Evolutionary conservation across 1,284 basidiomycete species (phyloP).

Genomic region (Leucoagaricus sp.): DNA sequence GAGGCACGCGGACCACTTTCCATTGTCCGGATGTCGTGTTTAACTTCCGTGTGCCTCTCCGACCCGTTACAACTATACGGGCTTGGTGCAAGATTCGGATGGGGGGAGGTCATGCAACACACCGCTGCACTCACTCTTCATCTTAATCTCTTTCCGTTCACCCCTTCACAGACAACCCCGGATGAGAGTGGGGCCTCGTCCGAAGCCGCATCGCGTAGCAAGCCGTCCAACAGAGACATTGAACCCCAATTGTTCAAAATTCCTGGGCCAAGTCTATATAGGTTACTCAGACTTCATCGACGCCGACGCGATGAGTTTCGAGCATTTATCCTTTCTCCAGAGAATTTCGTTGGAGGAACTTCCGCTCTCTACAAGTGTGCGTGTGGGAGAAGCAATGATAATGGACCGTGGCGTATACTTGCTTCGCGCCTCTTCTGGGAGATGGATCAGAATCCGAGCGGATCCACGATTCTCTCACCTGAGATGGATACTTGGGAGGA

Average conservation of each 20-base stretch:
- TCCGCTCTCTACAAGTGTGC: neutral
- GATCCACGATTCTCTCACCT: neutral
- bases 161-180: too few relatives aligned
- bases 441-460: neutral
- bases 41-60: conserved; percentile 36
- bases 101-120: conserved; percentile 40
- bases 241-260: neutral
- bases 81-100: conserved; percentile 38
- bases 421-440: neutral
- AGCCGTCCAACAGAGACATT: neutral
- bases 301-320: neutral
- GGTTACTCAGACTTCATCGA: neutral
- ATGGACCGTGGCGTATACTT: neutral
- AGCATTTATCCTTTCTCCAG: neutral
- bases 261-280: neutral
- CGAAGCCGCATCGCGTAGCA: too few relatives aligned
- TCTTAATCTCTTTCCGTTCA: neutral
- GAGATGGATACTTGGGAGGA: neutral
- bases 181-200: too few relatives aligned
- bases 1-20: conserved; percentile 41
- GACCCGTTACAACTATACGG: conserved; percentile 40
- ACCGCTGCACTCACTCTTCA: conserved; percentile 34
- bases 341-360: neutral
- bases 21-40: conserved; percentile 35
- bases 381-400: neutral